A percentile compares a stretch with the other conserved stretches of the same genome.
These are phyloP conservation scores for Microcyclospora tardicrescens DNA, from an alignment of 2,329 filamentous ascomycete genomes.

Conservation along the genomic window DNA sequence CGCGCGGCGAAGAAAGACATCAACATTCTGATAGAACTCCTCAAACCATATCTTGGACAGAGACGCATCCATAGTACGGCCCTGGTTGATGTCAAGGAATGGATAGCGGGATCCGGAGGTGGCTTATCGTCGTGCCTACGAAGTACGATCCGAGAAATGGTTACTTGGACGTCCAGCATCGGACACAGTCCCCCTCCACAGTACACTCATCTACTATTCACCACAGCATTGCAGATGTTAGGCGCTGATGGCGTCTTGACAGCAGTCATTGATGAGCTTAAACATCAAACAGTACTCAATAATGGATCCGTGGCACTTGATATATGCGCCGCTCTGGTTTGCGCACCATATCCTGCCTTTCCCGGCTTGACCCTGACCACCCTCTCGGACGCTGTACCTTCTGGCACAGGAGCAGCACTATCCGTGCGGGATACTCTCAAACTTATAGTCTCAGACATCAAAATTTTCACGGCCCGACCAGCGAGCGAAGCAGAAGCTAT, in stretches of 20 bases:
- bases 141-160: conserved; percentile 48
- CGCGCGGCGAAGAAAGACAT: conserved; percentile 58
- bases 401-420: conserved; percentile 20
- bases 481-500: conserved; percentile 43
- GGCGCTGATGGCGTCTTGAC: conserved; percentile 49
- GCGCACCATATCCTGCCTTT: conserved; percentile 40
- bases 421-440: conserved; percentile 29
- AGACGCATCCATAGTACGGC: conserved; percentile 51
- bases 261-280: conserved; percentile 55
- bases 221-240: conserved; percentile 47
- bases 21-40: conserved; percentile 48
- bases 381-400: conserved; percentile 13
- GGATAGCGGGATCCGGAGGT: conserved; percentile 37
- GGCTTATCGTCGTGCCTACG: conserved; percentile 48
- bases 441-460: conserved; percentile 36
- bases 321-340: conserved; percentile 55
- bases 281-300: conserved; percentile 45
- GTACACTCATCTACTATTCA: conserved; percentile 61
- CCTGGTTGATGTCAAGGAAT: conserved; percentile 54
- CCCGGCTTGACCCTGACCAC: conserved; percentile 1
- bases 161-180: conserved; percentile 47
- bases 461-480: conserved; percentile 46
- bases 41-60: conserved; percentile 45
- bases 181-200: conserved; percentile 42
- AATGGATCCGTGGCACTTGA: conserved; percentile 53